Evolutionary conservation across 2,329 filamentous ascomycete genomes (phyloP).

Genomic region (Orbilia quercus): DNA sequence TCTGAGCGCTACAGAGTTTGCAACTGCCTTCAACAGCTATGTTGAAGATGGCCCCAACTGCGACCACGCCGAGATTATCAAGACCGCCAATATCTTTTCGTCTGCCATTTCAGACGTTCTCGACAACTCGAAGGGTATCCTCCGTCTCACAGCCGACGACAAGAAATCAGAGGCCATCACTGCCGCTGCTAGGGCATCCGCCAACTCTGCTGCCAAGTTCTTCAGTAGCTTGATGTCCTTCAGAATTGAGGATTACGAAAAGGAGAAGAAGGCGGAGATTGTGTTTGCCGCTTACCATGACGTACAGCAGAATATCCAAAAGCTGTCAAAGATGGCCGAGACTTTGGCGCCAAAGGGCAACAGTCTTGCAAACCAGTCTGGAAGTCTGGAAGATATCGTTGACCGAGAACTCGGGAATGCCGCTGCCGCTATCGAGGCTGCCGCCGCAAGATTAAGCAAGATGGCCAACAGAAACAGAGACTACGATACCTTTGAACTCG

Average conservation of each 20-base stretch:
- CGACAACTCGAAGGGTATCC: slow-evolving; percentile 95
- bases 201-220: slow-evolving; percentile 88
- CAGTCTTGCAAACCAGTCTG: slow-evolving; percentile 80
- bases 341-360: slow-evolving; percentile 87
- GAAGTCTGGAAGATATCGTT: slow-evolving; percentile 91
- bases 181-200: slow-evolving; percentile 83
- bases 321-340: slow-evolving; percentile 91
- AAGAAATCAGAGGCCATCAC: slow-evolving; percentile 90
- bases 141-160: slow-evolving; percentile 90
- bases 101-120: slow-evolving; percentile 92
- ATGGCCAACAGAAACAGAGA: slow-evolving; percentile 97
- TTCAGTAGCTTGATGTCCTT: slow-evolving; percentile 95
- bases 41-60: slow-evolving; percentile 95
- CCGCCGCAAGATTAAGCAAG: slow-evolving; percentile 86
- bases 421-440: slow-evolving; percentile 92
- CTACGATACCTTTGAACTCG: slow-evolving; percentile 95
- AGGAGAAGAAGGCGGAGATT: slow-evolving; percentile 92
- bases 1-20: slow-evolving; percentile 93
- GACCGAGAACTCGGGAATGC: slow-evolving; percentile 92
- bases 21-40: slow-evolving; percentile 97
- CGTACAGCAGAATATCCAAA: slow-evolving; percentile 91
- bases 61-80: slow-evolving; percentile 89
- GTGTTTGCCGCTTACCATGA: slow-evolving; percentile 98
- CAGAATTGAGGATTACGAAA: slow-evolving; percentile 87
- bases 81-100: slow-evolving; percentile 88